Conservation (phyloP, 129 eudicot species). For the Apium graveolens region DNA sequence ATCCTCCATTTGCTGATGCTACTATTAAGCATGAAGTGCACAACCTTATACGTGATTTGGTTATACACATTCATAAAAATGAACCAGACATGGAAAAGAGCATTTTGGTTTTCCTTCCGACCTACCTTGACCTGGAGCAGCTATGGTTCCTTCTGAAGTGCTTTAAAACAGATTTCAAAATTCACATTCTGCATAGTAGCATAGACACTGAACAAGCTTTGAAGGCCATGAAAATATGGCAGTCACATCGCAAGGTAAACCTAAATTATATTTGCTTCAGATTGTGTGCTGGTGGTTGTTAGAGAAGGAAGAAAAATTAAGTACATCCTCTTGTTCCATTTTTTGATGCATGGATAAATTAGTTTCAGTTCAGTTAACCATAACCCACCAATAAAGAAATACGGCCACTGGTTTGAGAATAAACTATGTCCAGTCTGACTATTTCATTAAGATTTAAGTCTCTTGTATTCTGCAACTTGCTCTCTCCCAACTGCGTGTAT, state of each 20-base stretch:
- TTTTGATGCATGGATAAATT: not conserved
- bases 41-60: conserved; percentile 70
- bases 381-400: not conserved
- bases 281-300: not conserved
- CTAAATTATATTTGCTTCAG: not conserved
- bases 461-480: not conserved
- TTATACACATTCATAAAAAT: conserved; percentile 74
- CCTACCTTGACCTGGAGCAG: conserved; percentile 75
- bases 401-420: not conserved
- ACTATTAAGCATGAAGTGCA: conserved; percentile 52
- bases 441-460: not conserved
- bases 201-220: conserved; percentile 92
- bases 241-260: conserved; percentile 75
- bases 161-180: conserved; percentile 47
- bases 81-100: conserved; percentile 91
- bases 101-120: conserved; percentile 89
- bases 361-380: not conserved
- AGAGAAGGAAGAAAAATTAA: not conserved
- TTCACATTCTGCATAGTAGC: conserved; percentile 90
- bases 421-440: not conserved
- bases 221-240: conserved; percentile 72
- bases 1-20: conserved; percentile 49
- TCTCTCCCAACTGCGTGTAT: not conserved
- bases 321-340: not conserved
- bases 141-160: conserved; percentile 68